Conservation (phyloP, 139 green algal species). For the Diplosphaera chodatii region DNA sequence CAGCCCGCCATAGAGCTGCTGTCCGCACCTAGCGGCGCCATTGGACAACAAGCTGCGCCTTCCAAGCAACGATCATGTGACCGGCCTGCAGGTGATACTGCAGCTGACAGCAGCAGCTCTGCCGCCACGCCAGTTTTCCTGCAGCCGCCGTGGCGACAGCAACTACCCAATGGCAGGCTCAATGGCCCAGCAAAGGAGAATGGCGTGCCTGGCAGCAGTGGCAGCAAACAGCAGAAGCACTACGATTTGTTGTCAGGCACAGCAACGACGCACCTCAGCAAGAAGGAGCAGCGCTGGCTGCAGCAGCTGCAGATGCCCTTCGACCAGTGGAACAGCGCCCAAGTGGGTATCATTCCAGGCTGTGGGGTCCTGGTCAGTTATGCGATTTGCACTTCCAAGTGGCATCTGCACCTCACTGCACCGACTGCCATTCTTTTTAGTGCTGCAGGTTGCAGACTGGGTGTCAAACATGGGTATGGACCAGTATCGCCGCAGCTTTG, state of each 20-base stretch:
- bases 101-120: no score
- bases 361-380: no score
- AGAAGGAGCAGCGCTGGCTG: not conserved
- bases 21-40: no score
- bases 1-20: not conserved
- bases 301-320: not conserved
- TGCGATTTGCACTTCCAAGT: no score
- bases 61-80: no score
- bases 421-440: no score
- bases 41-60: no score
- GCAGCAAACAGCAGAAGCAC: not conserved
- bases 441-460: constrained; percentile 65
- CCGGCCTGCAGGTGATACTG: not conserved
- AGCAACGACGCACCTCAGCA: not conserved
- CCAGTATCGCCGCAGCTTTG: constrained; percentile 64
- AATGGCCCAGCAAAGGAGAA: no score
- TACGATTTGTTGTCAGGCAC: not conserved
- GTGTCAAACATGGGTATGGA: constrained; percentile 56
- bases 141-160: not conserved
- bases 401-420: no score
- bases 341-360: not conserved
- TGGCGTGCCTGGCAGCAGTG: not conserved
- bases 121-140: not conserved
- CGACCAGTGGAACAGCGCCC: not conserved
- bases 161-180: no score